phyloP scores from a whole-genome alignment of 805 yeast genomes.

The Starmera pachycereana region DNA sequence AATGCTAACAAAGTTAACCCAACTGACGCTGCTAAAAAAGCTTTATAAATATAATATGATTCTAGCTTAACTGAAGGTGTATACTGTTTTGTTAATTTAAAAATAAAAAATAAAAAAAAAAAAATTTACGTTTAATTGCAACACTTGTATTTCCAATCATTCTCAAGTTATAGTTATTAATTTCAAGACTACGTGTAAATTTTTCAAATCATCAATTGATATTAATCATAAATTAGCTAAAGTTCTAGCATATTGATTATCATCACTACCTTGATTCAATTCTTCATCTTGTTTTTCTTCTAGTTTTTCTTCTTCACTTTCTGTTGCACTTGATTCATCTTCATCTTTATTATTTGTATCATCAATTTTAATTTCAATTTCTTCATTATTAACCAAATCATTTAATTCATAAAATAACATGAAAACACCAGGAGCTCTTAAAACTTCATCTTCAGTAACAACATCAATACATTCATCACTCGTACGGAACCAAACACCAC shows the following conservation, averaged over 20 bases:
- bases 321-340: background rate
- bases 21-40: conserved; percentile 95
- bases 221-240: background rate
- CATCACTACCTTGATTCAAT: background rate
- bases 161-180: too few species aligned
- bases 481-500: conserved; percentile 93
- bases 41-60: conserved; percentile 30
- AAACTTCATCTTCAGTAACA: conserved; percentile 72
- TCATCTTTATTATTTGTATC: background rate
- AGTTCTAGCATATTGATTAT: background rate
- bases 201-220: background rate
- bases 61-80: too few species aligned
- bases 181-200: too few species aligned
- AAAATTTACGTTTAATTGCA: too few species aligned
- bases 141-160: too few species aligned
- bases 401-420: conserved; percentile 81
- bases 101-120: too few species aligned
- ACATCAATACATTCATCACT: conserved; percentile 83
- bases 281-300: background rate
- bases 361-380: conserved; percentile 2
- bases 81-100: too few species aligned
- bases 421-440: conserved; percentile 77
- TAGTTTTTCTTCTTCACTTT: background rate
- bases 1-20: conserved; percentile 94
- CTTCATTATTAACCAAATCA: conserved; percentile 20